Evolutionary conservation across 2,329 filamentous ascomycete species (phyloP).

Genomic region (Paraconiothyrium brasiliense): DNA sequence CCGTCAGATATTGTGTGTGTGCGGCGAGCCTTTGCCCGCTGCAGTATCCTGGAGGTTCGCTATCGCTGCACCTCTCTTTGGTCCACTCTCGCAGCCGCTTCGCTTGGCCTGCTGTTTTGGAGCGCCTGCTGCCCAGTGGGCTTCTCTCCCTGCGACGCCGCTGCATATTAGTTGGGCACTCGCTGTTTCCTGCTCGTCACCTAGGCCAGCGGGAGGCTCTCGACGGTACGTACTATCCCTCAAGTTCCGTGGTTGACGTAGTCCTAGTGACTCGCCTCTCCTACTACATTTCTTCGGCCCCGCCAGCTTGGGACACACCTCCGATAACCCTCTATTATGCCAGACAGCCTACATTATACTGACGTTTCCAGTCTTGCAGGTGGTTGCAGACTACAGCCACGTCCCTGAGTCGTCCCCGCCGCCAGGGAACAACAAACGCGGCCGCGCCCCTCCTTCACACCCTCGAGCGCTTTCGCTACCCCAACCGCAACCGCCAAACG

Average conservation of each 20-base stretch:
- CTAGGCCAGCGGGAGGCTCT: slow-evolving; percentile 38
- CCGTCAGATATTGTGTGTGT: slow-evolving; percentile 24
- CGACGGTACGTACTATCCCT: slow-evolving; percentile 29
- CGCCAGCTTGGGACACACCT: slow-evolving; percentile 22
- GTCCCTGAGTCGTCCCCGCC: background rate
- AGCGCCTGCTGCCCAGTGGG: slow-evolving; percentile 34
- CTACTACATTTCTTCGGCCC: slow-evolving; percentile 22
- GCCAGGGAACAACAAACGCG: slow-evolving; percentile 6
- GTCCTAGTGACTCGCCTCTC: slow-evolving; percentile 15
- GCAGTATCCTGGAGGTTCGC: slow-evolving; percentile 28
- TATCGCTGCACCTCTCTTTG: slow-evolving; percentile 43
- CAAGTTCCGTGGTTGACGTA: background rate
- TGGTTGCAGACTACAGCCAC: background rate
- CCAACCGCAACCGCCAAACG: background rate
- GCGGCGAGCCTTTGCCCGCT: slow-evolving; percentile 27
- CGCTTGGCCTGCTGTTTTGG: slow-evolving; percentile 37
- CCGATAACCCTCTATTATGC: slow-evolving; percentile 15
- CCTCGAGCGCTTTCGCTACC: background rate
- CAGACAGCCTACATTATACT: background rate
- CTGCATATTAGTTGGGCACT: slow-evolving; percentile 46
- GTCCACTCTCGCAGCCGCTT: slow-evolving; percentile 29
- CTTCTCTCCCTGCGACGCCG: slow-evolving; percentile 40
- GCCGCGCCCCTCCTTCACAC: slow-evolving; percentile 7
- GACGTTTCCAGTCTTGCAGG: slow-evolving; percentile 10
- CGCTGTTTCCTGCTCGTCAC: slow-evolving; percentile 37